A percentile compares a stretch with the other conserved stretches of the same genome.
Conservation (phyloP, 345 rosid species). For the Populus pruinosa region DNA sequence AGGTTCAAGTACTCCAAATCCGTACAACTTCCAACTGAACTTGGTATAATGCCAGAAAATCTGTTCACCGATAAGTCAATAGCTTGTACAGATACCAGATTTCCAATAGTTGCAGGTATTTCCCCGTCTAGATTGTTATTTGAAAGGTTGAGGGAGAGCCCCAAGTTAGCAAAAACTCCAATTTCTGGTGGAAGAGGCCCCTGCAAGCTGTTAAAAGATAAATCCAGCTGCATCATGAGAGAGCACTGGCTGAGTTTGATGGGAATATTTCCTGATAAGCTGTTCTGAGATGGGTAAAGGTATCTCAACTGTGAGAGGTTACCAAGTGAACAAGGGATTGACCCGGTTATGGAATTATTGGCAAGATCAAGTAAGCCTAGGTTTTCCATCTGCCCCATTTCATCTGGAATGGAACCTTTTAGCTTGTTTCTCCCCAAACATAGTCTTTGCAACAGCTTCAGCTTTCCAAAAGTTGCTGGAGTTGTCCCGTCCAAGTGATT, state of each 20-base stretch:
- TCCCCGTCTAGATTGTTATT: constrained; percentile 16
- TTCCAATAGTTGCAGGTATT: constrained; percentile 14
- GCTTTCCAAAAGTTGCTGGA: constrained; percentile 10
- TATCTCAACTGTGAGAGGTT: constrained; percentile 17
- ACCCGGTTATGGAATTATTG: constrained; percentile 5
- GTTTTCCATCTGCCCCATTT: constrained; percentile 7
- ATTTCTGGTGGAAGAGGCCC: constrained; percentile 10
- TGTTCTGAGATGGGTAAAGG: constrained; percentile 3
- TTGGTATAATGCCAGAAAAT: constrained; percentile 7
- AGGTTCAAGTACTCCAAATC: constrained; percentile 11
- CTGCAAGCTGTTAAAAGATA: constrained; percentile 13
- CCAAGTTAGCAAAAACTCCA: neutral
- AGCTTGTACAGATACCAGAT: constrained; percentile 1
- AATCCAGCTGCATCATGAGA: constrained; percentile 10
- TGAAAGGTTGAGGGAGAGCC: constrained; percentile 15
- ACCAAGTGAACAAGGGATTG: constrained; percentile 18
- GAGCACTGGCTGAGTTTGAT: constrained; percentile 4
- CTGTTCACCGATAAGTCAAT: constrained; percentile 14
- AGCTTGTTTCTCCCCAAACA: constrained; percentile 12
- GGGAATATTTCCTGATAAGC: constrained; percentile 12
- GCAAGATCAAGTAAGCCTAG: constrained; percentile 19
- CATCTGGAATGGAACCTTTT: constrained; percentile 1
- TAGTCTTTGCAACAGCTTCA: constrained; percentile 9
- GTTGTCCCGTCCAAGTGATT: constrained; percentile 4
- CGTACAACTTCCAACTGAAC: constrained; percentile 4